Base-by-base conservation (phyloP, 139 green algal genomes). In the Spirogloea muscicola region DNA sequence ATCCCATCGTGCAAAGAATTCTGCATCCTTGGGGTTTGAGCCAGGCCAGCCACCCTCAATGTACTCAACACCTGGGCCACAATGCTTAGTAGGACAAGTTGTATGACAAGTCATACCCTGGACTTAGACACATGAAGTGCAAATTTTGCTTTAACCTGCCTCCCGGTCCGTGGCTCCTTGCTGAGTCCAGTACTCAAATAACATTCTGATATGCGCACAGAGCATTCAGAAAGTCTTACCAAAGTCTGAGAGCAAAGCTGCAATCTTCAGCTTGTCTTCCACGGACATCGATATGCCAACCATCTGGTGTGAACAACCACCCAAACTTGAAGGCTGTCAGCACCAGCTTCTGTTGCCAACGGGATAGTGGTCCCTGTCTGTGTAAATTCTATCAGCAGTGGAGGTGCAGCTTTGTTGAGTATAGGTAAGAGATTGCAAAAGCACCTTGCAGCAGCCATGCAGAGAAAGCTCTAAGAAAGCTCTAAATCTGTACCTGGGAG, bases 31-130 rank as follows among this genome's bases (percentile, higher is more conserved):
- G 39, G 80, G 80, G 39, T 86, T 86, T 21, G 58, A 80, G 3
- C 80, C 80, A n/a, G 80, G 80, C 74, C 74, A 86, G 7, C 80
- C 80, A 21, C 68, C 80, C 57, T 86, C 80, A 33, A 86, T 82
- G 51, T 86, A 87, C n/a, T 37, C 66, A 29, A 84, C 80, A 10
- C 77, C 65, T 74, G 46, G 13, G 64, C 42, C 66, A 10, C 43
- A 13, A 10, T 13, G 13, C 55, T 16, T 16, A 64, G 55, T 16
- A 21, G 27, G 27, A 58, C 13, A 58, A 69, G 7, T 13, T 16
- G n/a, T 6, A 69, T 18, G 39, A 5, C 7, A n/a, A 5, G 18
- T 9, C n/a, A 59, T 10, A 64, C 10, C 43, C 10, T 13, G 55
- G 55, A 38, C 13, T 9, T 10, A 13, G 33, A 16, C 10, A 16